Evolutionary conservation across 1,284 basidiomycete species (phyloP), one percentile per base, ranked within the genome.

Genomic region (Malassezia arunalokei): DNA sequence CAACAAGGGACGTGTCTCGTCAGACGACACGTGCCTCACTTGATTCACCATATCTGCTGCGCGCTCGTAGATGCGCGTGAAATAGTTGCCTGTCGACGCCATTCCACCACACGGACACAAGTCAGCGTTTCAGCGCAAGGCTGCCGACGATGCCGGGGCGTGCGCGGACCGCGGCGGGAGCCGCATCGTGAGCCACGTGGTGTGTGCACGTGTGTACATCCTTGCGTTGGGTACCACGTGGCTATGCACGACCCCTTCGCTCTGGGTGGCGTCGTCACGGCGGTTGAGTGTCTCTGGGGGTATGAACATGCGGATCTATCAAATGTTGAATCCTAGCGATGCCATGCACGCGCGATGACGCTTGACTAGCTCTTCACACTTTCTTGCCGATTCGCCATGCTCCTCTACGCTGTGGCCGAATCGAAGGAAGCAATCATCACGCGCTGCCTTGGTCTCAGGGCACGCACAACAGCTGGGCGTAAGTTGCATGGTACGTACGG

Each of bases 401-500:
- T 71, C 68, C 37, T 81, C 80, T 6, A 82, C 75, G 64, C 83
- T 81, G 62, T 78, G 79, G 6, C 75, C 75, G 43, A 71, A 73
- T 59, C 82, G 81, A 62, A 96, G 77, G 78, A 94, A 95, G 76
- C 92, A 98, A 64, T 90, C 85, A 75, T 98, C 92, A 32, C 92
- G 80, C 27, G 79, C 80, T 6, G 83, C 81, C 75, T 98, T 98
- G 0, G 90, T 94, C 64, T 90, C 81, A 11, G 90, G 89, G 74
- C 91, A 98, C 41, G 91, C 91, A 68, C 91, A 96, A 71, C 91
- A 96, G 12, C 3, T 31, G 11, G 33, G 33, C 11, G 33, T 12
- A 5, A 31, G 14, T 43, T 15, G n/a, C 43, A 28, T 52, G 15
- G 12, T 12, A 79, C 86, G 63, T 73, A 92, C 89, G 90, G 86